A percentile compares a stretch with the other conserved stretches of the same genome.
phyloP scores from a whole-genome alignment of 78 protist species.

The Acrasis kona region DNA sequence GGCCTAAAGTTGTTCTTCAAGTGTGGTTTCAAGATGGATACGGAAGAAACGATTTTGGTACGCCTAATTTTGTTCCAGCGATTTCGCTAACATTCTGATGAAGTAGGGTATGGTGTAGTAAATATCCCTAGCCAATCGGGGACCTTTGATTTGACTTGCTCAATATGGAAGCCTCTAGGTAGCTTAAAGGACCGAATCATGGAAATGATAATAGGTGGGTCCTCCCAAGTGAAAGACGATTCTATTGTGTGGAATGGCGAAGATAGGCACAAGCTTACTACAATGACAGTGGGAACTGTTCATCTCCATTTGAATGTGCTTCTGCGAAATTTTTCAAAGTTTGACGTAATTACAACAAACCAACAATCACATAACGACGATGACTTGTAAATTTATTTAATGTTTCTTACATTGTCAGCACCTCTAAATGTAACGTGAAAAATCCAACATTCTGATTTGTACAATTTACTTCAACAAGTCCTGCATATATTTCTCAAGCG shows the following conservation, averaged over 20 bases:
- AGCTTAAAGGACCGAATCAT: background rate
- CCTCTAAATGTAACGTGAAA: no score
- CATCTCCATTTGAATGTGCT: no score
- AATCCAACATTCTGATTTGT: no score
- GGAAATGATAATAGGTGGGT: constrained; percentile 18
- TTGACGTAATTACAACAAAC: no score
- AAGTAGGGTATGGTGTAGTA: constrained; percentile 12
- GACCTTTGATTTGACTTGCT: constrained; percentile 11
- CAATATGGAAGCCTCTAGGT: background rate
- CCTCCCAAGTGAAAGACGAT: constrained; percentile 8
- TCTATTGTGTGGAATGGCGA: constrained; percentile 5
- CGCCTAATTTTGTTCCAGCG: no score
- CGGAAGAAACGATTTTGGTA: constrained; percentile 29
- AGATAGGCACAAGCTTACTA: background rate
- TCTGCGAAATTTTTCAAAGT: no score
- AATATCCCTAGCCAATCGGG: constrained; percentile 11
- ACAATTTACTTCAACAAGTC: no score
- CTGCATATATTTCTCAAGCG: no score
- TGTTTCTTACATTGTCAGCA: no score
- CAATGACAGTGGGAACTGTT: constrained; percentile 1
- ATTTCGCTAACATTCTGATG: no score
- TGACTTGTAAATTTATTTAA: no score
- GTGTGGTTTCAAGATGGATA: constrained; percentile 23
- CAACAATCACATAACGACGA: no score
- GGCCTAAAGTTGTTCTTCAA: constrained; percentile 31